Base-by-base conservation (phyloP, 306 rosid species). In the Cicer bijugum region DNA sequence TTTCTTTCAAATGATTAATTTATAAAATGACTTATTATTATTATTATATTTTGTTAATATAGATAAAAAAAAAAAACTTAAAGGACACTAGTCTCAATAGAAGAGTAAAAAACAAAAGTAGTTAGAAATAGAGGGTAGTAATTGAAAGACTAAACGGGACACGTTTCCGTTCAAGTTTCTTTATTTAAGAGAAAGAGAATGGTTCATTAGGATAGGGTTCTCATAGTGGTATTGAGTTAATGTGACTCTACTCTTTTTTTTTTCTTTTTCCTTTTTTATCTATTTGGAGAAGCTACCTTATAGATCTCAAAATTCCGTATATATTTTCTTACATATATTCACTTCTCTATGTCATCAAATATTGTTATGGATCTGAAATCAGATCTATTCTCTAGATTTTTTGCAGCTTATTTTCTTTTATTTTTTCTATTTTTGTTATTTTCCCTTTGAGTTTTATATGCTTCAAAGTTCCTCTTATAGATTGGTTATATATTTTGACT, bases 311-410 rank as follows among this genome's bases (percentile, higher is more conserved):
- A 57, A 14, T 0, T 19, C 20, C 20, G 20, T 19, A 19, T 19
- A 19, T 20, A 20, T 20, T 20, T 1, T 0, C 23, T 20, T 20
- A 20, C 23, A 20, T 20, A 20, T 1, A 20, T 20, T 20, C 23
- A 20, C 23, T 57, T 17, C 33, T 53, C 63, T 6, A 4, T 39
- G 63, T 57, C 63, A 57, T 57, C 63, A 57, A 20, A 57, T 57
- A 20, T 57, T 57, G 15, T 57, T 10, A 20, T 57, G 37, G 39
- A 58, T 58, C 42, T 59, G 43, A 33, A 35, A 59, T 37, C 4
- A 59, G 65, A 59, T 59, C 43, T 59, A 59, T 10, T 59, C 65
- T 12, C 65, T 59, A 59, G 65, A 59, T 59, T 12, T 28, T 33
- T 33, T 59, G 43, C 43, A 59, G 43, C 5, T 53, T 6, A 51